Evolutionary conservation across 345 rosid genomes (phyloP).

Genomic region (Abelmoschus esculentus): DNA sequence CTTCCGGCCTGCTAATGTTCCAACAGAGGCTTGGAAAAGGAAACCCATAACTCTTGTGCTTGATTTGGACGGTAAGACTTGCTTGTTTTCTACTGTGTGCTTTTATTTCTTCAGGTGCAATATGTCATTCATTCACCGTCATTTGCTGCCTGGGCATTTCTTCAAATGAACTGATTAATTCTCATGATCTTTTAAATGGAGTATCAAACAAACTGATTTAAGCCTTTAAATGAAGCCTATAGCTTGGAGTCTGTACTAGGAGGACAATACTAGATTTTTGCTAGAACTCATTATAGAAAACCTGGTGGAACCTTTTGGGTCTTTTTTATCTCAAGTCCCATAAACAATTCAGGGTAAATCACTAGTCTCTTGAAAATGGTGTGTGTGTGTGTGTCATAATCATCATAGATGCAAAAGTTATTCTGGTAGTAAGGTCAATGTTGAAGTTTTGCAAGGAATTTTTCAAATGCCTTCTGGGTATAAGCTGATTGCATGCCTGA

Average conservation of each 20-base stretch:
- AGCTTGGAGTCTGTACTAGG: not conserved
- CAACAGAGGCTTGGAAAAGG: slow-evolving; percentile 41
- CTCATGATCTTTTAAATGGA: not conserved
- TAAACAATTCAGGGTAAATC: not conserved
- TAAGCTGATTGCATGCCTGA: not conserved
- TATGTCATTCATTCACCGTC: not conserved
- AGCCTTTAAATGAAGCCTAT: not conserved
- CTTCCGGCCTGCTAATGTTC: slow-evolving; percentile 33
- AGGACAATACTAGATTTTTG: not conserved
- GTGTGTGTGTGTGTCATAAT: not conserved
- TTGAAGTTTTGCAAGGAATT: not conserved
- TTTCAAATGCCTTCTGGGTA: not conserved
- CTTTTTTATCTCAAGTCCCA: not conserved
- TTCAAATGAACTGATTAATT: not conserved
- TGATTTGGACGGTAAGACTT: slow-evolving; percentile 83
- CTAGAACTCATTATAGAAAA: not conserved
- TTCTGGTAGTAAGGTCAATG: not conserved
- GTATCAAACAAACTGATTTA: not conserved
- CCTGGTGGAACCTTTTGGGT: not conserved
- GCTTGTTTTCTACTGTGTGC: not conserved
- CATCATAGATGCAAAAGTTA: not conserved
- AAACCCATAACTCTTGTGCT: slow-evolving; percentile 72
- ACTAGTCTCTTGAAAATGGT: not conserved
- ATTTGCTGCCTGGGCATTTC: not conserved
- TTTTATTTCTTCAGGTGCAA: not conserved